Evolutionary conservation across 1,284 basidiomycete species (phyloP).

Genomic region (Chalciporus sp.): DNA sequence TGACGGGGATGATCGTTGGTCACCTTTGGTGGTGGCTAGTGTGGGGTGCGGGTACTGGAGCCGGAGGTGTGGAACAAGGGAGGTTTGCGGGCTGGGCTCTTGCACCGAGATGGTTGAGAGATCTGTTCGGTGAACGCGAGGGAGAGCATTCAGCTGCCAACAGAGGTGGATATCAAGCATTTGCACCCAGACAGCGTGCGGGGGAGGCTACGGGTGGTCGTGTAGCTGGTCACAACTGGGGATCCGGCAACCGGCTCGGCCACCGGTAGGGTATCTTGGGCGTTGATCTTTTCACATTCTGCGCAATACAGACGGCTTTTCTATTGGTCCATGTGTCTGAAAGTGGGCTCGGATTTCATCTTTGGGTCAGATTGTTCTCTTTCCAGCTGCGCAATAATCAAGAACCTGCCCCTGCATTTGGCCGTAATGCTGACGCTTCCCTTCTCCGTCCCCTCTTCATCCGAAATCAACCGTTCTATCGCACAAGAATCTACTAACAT

Average conservation of each 20-base stretch:
- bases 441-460: no score
- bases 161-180: conserved; percentile 28
- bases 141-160: conserved; percentile 16
- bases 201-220: conserved; percentile 30
- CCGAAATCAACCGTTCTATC: no score
- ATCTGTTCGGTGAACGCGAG: conserved; percentile 35
- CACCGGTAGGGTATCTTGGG: conserved; percentile 6
- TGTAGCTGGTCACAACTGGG: conserved; percentile 42
- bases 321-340: neutral
- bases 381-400: no score
- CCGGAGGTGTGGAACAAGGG: conserved; percentile 33
- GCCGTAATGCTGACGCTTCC: no score
- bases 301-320: neutral
- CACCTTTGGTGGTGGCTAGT: conserved; percentile 81
- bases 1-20: conserved; percentile 75
- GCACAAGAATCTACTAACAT: no score
- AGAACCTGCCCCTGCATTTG: neutral
- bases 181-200: conserved; percentile 33
- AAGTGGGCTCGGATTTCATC: neutral
- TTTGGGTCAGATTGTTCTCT: no score
- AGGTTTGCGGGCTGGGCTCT: conserved; percentile 27
- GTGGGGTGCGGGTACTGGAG: conserved; percentile 44
- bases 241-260: conserved; percentile 44
- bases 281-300: neutral
- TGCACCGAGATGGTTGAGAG: conserved; percentile 44